Percentiles rank a stretch among this genome's conserved stretches.
phyloP scores from a whole-genome alignment of 345 rosid genomes.

The Rhodamnia argentea region DNA sequence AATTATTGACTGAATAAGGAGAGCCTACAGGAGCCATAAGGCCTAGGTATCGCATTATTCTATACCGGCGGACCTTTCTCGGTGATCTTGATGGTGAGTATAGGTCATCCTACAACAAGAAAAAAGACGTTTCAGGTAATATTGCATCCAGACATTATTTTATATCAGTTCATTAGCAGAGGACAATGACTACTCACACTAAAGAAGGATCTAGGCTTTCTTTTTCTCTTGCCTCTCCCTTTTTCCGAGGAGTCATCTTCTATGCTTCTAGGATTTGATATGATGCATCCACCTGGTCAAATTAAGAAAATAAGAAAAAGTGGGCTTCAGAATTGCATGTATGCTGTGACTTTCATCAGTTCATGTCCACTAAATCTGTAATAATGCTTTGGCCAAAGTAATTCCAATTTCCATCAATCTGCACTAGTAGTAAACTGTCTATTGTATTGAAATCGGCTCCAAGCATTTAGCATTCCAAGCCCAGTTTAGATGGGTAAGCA shows the following conservation, averaged over 20 bases:
- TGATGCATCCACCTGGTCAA: constrained; percentile 9
- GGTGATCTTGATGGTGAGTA: constrained; percentile 5
- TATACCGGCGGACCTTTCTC: constrained; percentile 11
- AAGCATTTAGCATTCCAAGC: not conserved
- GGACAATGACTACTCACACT: constrained; percentile 4
- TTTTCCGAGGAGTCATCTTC: constrained; percentile 1
- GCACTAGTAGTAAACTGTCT: not conserved
- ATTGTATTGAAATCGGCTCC: not conserved
- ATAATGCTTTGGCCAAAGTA: not conserved
- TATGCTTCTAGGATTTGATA: constrained; percentile 8
- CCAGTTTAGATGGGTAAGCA: not conserved
- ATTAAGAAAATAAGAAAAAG: not conserved
- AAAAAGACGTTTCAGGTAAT: not conserved
- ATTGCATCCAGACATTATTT: not conserved
- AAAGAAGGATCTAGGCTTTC: constrained; percentile 7
- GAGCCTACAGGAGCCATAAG: constrained; percentile 23
- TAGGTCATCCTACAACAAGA: constrained; percentile 10
- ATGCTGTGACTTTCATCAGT: not conserved
- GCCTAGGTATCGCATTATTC: constrained; percentile 31
- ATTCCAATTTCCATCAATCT: too few species aligned
- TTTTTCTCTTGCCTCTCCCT: constrained; percentile 14
- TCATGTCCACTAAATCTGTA: not conserved
- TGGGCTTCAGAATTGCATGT: not conserved
- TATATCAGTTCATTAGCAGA: not conserved
- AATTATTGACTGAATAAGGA: constrained; percentile 7